Evolutionary conservation across 148 eudicot species (phyloP).

Genomic region (Polygonum maritimum): DNA sequence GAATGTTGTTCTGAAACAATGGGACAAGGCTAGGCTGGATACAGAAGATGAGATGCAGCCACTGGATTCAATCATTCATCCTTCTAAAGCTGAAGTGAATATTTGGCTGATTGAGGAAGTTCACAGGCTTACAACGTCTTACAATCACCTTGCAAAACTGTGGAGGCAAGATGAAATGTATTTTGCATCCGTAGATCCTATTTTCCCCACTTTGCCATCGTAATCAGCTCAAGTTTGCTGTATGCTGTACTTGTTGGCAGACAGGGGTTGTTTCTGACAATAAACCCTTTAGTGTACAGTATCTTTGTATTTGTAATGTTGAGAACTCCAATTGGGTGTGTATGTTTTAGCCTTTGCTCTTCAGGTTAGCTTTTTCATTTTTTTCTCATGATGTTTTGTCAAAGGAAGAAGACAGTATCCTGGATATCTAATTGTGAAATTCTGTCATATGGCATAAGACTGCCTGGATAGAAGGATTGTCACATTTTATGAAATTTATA

Average conservation of each 20-base stretch:
- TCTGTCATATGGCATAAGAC: too few relatives aligned
- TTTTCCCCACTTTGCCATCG: conserved; percentile 23
- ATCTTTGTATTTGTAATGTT: not conserved
- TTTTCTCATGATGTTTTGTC: too few relatives aligned
- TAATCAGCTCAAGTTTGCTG: not conserved
- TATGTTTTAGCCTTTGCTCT: not conserved
- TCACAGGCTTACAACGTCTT: conserved; percentile 57
- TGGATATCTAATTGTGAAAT: too few relatives aligned
- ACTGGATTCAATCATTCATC: conserved; percentile 56
- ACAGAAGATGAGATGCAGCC: conserved; percentile 31
- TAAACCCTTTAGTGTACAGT: not conserved
- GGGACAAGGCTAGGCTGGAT: conserved; percentile 60
- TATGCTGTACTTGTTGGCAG: not conserved
- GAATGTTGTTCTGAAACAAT: conserved; percentile 35
- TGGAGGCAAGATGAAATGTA: conserved; percentile 53
- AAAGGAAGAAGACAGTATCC: too few relatives aligned
- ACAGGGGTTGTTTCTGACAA: not conserved
- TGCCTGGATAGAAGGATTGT: too few relatives aligned
- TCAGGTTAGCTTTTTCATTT: not conserved
- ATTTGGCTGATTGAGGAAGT: conserved; percentile 76
- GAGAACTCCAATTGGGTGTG: too few relatives aligned
- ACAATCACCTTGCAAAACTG: conserved; percentile 38
- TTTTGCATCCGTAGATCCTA: conserved; percentile 44
- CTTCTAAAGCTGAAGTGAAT: conserved; percentile 61
- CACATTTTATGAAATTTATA: too few relatives aligned